Evolutionary conservation across 805 yeast genomes (phyloP), one percentile per base, ranked within the genome.

Genomic region (Cyberlindnera xishuangbannaensis): DNA sequence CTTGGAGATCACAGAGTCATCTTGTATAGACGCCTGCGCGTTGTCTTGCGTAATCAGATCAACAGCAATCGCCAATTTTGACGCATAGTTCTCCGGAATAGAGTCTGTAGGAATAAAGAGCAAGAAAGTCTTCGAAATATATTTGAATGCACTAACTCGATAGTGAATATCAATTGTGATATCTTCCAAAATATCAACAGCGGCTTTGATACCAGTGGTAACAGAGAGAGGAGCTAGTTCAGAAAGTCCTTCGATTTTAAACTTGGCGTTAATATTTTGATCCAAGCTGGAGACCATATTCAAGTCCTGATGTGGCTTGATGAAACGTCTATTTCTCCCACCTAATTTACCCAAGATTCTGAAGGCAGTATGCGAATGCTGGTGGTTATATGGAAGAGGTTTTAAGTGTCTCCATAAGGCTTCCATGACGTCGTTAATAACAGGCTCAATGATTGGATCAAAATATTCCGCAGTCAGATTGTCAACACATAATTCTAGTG

Each of bases 401-500:
- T 78, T 78, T 45, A 92, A 60, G 47, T 90, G 92, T 41, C 75
- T 79, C 90, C 96, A 92, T 21, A 92, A 65, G 0, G 97, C 95
- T 24, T 81, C 78, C 85, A 88, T 83, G 2, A 94, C 87, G 47
- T 92, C 97, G 40, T 84, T 94, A 34, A 90, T 78, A 2, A 88
- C 97, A 0, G 99, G 97, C 51, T 88, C 97, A 40, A 92, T 78
- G 53, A 92, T 88, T 3, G 98, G 97, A 50, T 92, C 98, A 57
- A 92, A 87, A 56, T 88, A 92, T 44, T 88, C 95, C 0, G 97
- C 95, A 0, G 97, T 94, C 40, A 92, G 60, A 50, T 94, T 92
- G 51, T 92, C 99, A 16, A 92, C 96, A 54, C 98, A 92, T 6
- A 92, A 67, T 53, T 92, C 99, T 37, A 92, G 72, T 0, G 98